Evolutionary conservation across 176 grass and related monocot genomes (phyloP), one percentile per base, ranked within the genome.

Genomic region (Avena eriantha): DNA sequence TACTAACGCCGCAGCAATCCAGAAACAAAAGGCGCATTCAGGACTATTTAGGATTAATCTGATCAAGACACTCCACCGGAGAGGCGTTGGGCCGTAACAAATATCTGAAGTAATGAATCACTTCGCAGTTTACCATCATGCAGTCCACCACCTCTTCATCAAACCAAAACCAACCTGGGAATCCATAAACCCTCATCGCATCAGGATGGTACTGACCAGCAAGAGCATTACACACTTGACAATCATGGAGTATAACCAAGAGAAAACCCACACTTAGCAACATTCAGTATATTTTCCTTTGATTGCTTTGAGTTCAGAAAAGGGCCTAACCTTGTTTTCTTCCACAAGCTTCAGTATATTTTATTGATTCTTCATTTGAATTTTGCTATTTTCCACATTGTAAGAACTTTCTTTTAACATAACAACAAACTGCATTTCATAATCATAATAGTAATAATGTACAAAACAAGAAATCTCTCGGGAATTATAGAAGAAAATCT

Each of bases 401-500:
- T 17, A 67, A 67, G 29, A 67, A 66, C 31, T 13, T 24, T 14
- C 16, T 33, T 66, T 66, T 15, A 77, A 82, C 15, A 70, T 85
- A 84, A 87, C 43, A 56, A 36, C 63, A 89, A 90, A 15, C 29
- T 87, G 36, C 73, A 83, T 77, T 82, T 45, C 41, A 18, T 48
- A 48, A 82, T 45, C 41, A 18, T 48, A 48, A 82, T 58, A 65
- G 29, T 65, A 69, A 82, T 64, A 69, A 82, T 81, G 48, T 71
- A 88, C 80, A 54, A 85, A 87, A 4, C 73, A 82, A 46, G 80
- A 78, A 39, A 12, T 53, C 36, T 80, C 80, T 80, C 7, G 18
- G 18, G 5, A 50, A 66, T 87, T 92, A 98, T 63, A 98, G 91
- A 88, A 98, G 94, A 68, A 98, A 96, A 96, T 98, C 94, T 85